Evolutionary conservation across 768 basidiomycete genomes (phyloP).

Genomic region (Krasilnikovozyma curviuscula): DNA sequence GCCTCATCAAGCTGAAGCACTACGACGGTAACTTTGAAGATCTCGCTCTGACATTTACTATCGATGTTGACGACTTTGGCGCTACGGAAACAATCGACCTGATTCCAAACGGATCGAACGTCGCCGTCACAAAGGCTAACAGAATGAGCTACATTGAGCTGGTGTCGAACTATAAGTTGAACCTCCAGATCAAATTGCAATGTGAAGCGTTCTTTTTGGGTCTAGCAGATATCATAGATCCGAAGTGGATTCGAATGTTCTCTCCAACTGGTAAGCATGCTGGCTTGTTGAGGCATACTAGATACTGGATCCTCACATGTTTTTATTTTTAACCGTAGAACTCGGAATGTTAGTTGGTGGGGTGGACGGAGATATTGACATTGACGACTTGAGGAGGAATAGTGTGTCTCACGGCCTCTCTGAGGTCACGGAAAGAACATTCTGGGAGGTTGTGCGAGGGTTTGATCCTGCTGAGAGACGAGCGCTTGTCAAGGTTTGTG

Average conservation of each 20-base stretch:
- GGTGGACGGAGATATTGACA: constrained; percentile 34
- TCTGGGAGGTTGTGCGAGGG: constrained; percentile 44
- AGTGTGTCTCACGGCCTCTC: constrained; percentile 70
- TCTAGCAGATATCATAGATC: constrained; percentile 75
- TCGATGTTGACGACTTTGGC: constrained; percentile 76
- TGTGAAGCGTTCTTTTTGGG: constrained; percentile 57
- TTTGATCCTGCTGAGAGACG: constrained; percentile 66
- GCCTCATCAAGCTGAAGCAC: constrained; percentile 49
- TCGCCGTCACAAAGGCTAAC: constrained; percentile 74
- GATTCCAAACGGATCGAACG: constrained; percentile 58
- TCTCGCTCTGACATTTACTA: constrained; percentile 69
- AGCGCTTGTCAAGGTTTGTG: constrained; percentile 30
- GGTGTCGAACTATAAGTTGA: constrained; percentile 71
- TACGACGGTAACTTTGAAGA: constrained; percentile 74
- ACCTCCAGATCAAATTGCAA: constrained; percentile 67
- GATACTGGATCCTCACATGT: too few species aligned
- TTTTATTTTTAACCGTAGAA: too few species aligned
- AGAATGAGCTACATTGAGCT: constrained; percentile 73
- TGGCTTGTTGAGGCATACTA: too few species aligned
- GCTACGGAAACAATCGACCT: constrained; percentile 55
- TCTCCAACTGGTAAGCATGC: too few species aligned
- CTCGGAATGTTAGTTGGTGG: constrained; percentile 79
- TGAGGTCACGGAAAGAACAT: constrained; percentile 36
- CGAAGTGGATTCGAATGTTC: constrained; percentile 91
- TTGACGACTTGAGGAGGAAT: constrained; percentile 57